Conservation (phyloP, 805 yeast genomes). For the Yamadazyma ubonensis region DNA sequence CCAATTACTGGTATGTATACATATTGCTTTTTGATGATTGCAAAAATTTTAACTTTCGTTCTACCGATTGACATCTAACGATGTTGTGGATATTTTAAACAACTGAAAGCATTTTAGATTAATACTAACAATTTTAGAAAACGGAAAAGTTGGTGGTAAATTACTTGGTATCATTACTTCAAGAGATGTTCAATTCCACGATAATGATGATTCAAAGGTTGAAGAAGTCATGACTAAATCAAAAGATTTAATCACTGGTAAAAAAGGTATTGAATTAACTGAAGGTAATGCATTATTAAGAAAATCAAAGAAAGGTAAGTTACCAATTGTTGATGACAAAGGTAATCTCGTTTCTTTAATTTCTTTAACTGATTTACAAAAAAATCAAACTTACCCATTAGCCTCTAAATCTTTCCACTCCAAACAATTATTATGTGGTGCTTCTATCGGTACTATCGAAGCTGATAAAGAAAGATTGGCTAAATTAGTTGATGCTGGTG, state of each 20-base stretch:
- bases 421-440: constrained; percentile 97
- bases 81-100: constrained; percentile 76
- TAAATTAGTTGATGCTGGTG: constrained; percentile 89
- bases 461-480: constrained; percentile 83
- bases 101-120: background rate
- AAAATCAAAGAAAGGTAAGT: constrained; percentile 93
- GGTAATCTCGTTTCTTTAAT: constrained; percentile 83
- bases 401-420: constrained; percentile 93
- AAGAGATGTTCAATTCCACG: constrained; percentile 95
- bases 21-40: constrained; percentile 12
- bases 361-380: constrained; percentile 95
- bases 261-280: constrained; percentile 73
- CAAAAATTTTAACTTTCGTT: constrained; percentile 88
- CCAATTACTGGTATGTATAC: constrained; percentile 97
- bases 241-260: constrained; percentile 78
- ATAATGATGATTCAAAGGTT: constrained; percentile 59
- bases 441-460: constrained; percentile 93
- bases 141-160: constrained; percentile 84
- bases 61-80: constrained; percentile 97
- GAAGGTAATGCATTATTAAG: constrained; percentile 91
- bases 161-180: constrained; percentile 94
- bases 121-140: constrained; percentile 54
- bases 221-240: constrained; percentile 89
- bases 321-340: constrained; percentile 81
- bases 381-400: constrained; percentile 88